Evolutionary conservation across 306 rosid species (phyloP).

Genomic region (Lathyrus tuberosus): DNA sequence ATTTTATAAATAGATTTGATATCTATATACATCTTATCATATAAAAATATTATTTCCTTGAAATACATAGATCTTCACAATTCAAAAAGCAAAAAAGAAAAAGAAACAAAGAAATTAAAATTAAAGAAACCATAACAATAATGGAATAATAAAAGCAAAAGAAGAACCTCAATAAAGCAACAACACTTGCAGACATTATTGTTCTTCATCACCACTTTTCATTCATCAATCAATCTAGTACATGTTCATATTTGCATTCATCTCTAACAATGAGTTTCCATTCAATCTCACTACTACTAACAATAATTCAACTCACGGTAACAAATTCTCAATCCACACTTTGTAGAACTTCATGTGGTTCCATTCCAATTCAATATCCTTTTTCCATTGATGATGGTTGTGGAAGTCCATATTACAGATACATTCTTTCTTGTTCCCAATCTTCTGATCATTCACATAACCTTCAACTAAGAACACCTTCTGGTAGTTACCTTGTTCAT

Average conservation of each 20-base stretch:
- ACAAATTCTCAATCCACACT: slow-evolving; percentile 45
- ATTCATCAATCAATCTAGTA: slow-evolving; percentile 16
- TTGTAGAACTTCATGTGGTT: slow-evolving; percentile 79
- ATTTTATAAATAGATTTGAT: too few relatives aligned
- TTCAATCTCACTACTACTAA: slow-evolving; percentile 20
- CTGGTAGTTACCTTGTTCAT: slow-evolving; percentile 70
- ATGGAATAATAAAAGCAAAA: slow-evolving; percentile 44
- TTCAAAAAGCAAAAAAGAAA: background rate
- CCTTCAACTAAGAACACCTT: slow-evolving; percentile 82
- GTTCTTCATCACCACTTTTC: slow-evolving; percentile 17
- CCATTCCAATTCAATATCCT: slow-evolving; percentile 77
- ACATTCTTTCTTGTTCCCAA: slow-evolving; percentile 64
- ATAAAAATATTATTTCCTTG: too few relatives aligned
- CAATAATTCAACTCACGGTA: slow-evolving; percentile 35
- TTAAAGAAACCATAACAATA: slow-evolving; percentile 34
- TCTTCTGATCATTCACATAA: slow-evolving; percentile 29
- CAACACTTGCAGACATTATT: slow-evolving; percentile 10
- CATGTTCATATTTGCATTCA: background rate
- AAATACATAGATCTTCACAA: background rate
- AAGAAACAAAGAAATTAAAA: background rate
- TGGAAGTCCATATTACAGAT: slow-evolving; percentile 83
- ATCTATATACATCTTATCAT: too few relatives aligned
- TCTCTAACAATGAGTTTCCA: slow-evolving; percentile 34
- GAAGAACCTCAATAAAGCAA: slow-evolving; percentile 33
- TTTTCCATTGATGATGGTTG: slow-evolving; percentile 91